Evolutionary conservation across 116 monocot species (phyloP), one percentile per base, ranked within the genome.

Genomic region (Thalassia testudinum): DNA sequence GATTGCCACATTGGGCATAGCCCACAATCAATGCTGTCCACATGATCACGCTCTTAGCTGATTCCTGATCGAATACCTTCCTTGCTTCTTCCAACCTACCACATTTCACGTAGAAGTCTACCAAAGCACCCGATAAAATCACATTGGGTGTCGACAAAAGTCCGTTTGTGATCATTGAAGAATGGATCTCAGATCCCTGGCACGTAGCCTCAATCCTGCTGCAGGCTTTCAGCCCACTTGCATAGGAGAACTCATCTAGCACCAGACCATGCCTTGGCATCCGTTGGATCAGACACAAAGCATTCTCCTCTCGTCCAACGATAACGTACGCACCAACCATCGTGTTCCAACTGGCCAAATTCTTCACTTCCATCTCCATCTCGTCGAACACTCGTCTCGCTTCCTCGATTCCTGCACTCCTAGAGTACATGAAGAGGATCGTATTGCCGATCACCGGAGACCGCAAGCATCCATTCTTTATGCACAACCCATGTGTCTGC

Each of bases 201-300:
- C 19, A n/a, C 26, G 27, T 12, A 0, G 53, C 61, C 12, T 64
- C 68, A 16, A 69, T 47, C 37, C 64, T 47, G 27, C 72, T 60
- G 56, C 76, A 81, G 1, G 75, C 80, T 51, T 81, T 81, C 1
- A 80, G 50, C 12, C 67, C 45, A 48, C 79, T 79, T 19, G 74
- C 62, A 42, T 69, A 79, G 1, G 80, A 69, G 65, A 68, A 80
- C 28, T 75, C 75, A 54, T 80, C 80, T 22, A 68, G 72, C 12
- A 34, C 12, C 26, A 64, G 47, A 0, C 43, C 51, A 30, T 49
- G 48, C 20, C 27, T 49, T 27, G 52, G 68, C 75, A 80, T 75
- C 53, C 59, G 62, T 20, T 43, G 49, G 24, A 80, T 75, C 43
- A 69, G 15, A 53, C 52, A 21, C 48, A 80, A 45, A n/a, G 66